phyloP scores from a whole-genome alignment of 768 basidiomycete genomes.

The Lactarius sp. region DNA sequence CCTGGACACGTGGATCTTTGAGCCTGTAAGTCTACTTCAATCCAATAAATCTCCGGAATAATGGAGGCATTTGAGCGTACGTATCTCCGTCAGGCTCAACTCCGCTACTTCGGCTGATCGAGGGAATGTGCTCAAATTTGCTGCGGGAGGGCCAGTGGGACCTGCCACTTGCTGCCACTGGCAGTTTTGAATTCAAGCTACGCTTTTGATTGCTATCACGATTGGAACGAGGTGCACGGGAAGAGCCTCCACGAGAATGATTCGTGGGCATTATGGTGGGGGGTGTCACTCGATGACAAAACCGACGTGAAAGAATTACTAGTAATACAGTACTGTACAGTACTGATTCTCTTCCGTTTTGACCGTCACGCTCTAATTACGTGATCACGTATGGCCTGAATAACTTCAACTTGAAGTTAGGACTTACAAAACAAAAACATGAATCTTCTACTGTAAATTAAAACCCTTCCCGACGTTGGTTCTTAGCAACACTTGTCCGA shows the following conservation, averaged over 20 bases:
- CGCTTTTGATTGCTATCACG: not conserved
- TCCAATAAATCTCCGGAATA: not conserved
- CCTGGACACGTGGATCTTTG: constrained; percentile 53
- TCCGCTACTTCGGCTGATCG: constrained; percentile 73
- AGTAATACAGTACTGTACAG: too few relatives aligned
- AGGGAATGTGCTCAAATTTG: constrained; percentile 50
- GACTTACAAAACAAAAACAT: too few relatives aligned
- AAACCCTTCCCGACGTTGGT: not conserved
- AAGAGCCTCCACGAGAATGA: constrained; percentile 1
- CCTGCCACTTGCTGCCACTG: not conserved
- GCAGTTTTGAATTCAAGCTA: not conserved
- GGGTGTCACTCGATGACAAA: not conserved
- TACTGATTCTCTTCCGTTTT: too few relatives aligned
- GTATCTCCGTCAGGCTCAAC: constrained; percentile 68
- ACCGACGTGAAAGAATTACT: not conserved
- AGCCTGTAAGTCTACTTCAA: constrained; percentile 44
- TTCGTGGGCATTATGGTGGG: constrained; percentile 6
- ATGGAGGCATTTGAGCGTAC: constrained; percentile 40
- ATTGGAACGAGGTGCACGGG: not conserved
- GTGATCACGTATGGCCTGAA: too few relatives aligned
- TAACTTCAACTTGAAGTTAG: too few relatives aligned
- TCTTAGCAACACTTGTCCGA: not conserved
- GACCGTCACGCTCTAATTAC: not conserved
- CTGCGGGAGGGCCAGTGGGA: not conserved
- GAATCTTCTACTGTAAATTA: not conserved